phyloP scores from a whole-genome alignment of 345 rosid genomes.

The Toxicodendron radicans region DNA sequence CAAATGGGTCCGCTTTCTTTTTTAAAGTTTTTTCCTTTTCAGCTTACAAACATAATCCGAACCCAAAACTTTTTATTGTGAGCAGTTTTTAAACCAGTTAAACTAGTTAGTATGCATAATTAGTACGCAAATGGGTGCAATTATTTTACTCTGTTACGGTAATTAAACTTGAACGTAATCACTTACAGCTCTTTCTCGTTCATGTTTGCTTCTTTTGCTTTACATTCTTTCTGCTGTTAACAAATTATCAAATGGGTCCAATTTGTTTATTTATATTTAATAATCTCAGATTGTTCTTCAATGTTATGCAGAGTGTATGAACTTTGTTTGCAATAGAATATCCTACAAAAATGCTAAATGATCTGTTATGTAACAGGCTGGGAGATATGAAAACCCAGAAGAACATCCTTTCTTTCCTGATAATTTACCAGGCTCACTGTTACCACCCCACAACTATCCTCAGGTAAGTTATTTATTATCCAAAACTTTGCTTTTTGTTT shows the following conservation, averaged over 20 bases:
- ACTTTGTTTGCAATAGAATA: not conserved
- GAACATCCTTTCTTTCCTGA: constrained; percentile 85
- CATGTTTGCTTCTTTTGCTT: not conserved
- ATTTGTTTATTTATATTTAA: no score
- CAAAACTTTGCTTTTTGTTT: constrained; percentile 6
- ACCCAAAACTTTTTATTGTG: no score
- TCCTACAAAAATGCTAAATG: no score
- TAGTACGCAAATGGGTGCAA: no score
- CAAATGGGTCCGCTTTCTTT: not conserved
- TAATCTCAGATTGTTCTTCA: not conserved
- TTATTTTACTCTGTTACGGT: no score
- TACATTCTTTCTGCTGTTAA: not conserved
- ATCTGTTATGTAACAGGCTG: constrained; percentile 44
- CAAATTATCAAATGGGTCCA: not conserved
- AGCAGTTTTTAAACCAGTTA: no score
- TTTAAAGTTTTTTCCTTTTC: no score
- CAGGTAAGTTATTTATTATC: constrained; percentile 33
- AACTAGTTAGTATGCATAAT: no score
- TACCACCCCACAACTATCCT: constrained; percentile 44
- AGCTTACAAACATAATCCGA: no score
- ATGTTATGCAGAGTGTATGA: not conserved
- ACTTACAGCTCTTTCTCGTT: no score
- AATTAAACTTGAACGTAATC: no score
- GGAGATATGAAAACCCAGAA: constrained; percentile 78
- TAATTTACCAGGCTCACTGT: constrained; percentile 40